Conservation (phyloP, 1,284 basidiomycete species). For the Psilocybe mexicana region DNA sequence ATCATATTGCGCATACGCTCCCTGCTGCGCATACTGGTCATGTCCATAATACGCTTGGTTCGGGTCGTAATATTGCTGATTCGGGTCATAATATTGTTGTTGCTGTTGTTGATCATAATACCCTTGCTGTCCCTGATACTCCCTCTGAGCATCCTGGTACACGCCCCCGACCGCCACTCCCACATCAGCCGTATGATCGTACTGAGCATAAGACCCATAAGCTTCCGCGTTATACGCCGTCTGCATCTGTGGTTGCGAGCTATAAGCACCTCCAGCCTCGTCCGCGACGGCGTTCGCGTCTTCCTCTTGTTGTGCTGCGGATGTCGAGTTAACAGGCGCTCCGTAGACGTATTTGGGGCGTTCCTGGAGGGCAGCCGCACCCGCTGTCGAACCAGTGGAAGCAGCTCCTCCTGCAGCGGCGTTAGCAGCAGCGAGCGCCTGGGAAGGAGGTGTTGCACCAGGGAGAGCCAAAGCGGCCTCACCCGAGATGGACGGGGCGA, state of each 20-base stretch:
- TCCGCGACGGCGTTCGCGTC: slow-evolving; percentile 8
- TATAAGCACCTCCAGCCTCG: slow-evolving; percentile 36
- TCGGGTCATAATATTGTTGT: slow-evolving; percentile 18
- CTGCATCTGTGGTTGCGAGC: slow-evolving; percentile 38
- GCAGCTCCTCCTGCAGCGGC: slow-evolving; percentile 3
- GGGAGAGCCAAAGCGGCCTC: slow-evolving; percentile 18
- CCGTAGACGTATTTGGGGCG: slow-evolving; percentile 42
- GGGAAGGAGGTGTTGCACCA: slow-evolving; percentile 20
- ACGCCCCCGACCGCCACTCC: slow-evolving; percentile 17
- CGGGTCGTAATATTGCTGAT: slow-evolving; percentile 11
- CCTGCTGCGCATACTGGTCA: slow-evolving; percentile 9
- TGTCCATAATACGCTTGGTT: slow-evolving; percentile 18
- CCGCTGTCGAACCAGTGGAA: slow-evolving; percentile 1
- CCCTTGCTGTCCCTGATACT: slow-evolving; percentile 31
- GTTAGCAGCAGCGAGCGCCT: slow-evolving; percentile 1
- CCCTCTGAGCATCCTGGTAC: slow-evolving; percentile 30
- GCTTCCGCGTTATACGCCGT: slow-evolving; percentile 39
- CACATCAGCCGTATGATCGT: slow-evolving; percentile 22
- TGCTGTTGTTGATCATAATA: slow-evolving; percentile 20
- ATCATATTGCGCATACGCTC: slow-evolving; percentile 18
- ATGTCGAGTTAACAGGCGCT: slow-evolving; percentile 11
- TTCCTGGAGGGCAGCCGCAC: slow-evolving; percentile 29
- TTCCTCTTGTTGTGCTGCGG: slow-evolving; percentile 8
- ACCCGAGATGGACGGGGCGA: slow-evolving; percentile 38
- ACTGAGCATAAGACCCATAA: slow-evolving; percentile 38